Evolutionary conservation across 2,329 filamentous ascomycete genomes (phyloP), one percentile per base, ranked within the genome.

Genomic region (Escovopsis weberi): DNA sequence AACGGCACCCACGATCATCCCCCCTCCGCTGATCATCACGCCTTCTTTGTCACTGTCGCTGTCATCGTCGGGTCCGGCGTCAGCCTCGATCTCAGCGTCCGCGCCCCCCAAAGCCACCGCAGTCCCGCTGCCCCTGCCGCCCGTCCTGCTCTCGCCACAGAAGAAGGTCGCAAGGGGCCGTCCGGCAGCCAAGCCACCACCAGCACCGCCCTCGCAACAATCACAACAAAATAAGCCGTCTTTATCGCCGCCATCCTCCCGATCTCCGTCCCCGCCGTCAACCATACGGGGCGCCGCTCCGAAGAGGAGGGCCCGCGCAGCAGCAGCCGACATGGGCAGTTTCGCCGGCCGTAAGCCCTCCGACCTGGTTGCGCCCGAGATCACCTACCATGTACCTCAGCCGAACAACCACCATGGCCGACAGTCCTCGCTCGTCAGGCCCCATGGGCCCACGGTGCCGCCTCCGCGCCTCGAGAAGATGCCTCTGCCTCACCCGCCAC

Each of bases 381-480:
- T 63, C 41, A 60, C 59, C 30, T 64, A 66, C 43, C 62, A 65
- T 42, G 57, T 59, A 2, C 57, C 61, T 12, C 61, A 64, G 18
- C 44, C 53, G n/a, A 50, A 56, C 26, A 50, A 56, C 26, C 53
- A 56, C 12, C 50, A 45, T 42, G 43, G 47, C 48, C 52, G 47
- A 37, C 50, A 44, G 5, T 59, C 60, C 6, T 53, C 59, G 33
- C 50, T 62, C 28, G 54, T 61, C 38, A 51, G 56, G 37, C 59
- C 59, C 36, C 57, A 60, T 44, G 60, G 58, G 12, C 59, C 58
- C 4, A 52, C 53, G 10, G 51, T 56, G 18, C 55, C 54, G 11
- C 58, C 60, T 11, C 55, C 58, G 33, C 53, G 53, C 12, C 45
- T 56, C 40, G 52, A 57, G 11, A 53, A 53, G 37, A 52, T 54